phyloP scores from a whole-genome alignment of 768 basidiomycete genomes.

The Boletellus emodensis region DNA sequence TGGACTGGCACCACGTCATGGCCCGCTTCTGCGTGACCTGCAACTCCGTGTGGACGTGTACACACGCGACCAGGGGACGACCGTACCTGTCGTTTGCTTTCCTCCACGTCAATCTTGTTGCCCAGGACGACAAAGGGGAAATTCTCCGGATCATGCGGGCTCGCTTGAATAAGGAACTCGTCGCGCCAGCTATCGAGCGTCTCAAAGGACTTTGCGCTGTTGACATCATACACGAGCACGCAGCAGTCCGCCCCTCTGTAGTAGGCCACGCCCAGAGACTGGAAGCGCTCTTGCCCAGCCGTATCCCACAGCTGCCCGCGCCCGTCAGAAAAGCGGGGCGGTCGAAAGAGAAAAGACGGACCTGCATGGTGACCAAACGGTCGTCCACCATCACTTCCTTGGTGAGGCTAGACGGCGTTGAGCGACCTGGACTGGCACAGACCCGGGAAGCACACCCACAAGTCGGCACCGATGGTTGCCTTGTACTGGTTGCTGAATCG shows the following conservation, averaged over 20 bases:
- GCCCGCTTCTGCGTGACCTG: constrained; percentile 99
- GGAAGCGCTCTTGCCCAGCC: constrained; percentile 98
- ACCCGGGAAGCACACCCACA: constrained; percentile 49
- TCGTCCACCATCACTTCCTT: constrained; percentile 99
- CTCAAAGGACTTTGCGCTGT: constrained; percentile 97
- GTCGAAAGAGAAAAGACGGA: constrained; percentile 28
- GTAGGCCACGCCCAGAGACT: constrained; percentile 97
- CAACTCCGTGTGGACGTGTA: neutral
- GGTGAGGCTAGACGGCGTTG: constrained; percentile 60
- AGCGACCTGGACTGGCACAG: constrained; percentile 4
- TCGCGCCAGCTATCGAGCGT: constrained; percentile 99
- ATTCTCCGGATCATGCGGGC: constrained; percentile 98
- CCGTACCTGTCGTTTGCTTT: constrained; percentile 91
- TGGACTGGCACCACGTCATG: constrained; percentile 99
- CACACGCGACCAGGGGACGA: neutral
- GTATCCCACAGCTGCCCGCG: constrained; percentile 94
- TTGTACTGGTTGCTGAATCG: constrained; percentile 99
- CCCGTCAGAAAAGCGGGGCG: constrained; percentile 2
- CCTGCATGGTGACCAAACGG: constrained; percentile 98
- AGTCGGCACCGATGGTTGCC: constrained; percentile 96
- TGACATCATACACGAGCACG: constrained; percentile 98
- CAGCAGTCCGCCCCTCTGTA: constrained; percentile 99
- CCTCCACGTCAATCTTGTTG: constrained; percentile 99
- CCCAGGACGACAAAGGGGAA: constrained; percentile 99
- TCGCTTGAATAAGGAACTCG: constrained; percentile 98